Conservation (phyloP, 23 red algal genomes). For the Gracilaria caudata region DNA sequence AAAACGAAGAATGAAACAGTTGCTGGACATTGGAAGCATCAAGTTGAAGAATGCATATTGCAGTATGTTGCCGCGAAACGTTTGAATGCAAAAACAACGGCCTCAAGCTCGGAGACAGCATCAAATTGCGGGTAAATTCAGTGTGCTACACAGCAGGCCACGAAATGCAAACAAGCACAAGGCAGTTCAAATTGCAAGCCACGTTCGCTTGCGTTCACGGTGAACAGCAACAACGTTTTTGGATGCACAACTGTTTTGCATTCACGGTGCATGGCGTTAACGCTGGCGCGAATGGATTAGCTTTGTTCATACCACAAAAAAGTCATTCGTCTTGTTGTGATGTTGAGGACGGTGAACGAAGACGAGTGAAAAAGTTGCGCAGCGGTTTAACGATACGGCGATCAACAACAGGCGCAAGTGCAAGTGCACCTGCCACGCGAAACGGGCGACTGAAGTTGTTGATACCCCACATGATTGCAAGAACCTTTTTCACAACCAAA, state of each 20-base stretch:
- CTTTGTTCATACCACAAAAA: no score
- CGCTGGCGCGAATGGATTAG: no score
- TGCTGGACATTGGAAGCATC: no score
- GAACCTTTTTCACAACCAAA: no score
- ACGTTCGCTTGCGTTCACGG: no score
- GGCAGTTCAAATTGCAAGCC: no score
- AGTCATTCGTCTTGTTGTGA: not conserved
- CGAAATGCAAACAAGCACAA: no score
- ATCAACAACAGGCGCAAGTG: conserved; percentile 87
- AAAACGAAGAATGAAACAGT: no score
- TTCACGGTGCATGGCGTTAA: not conserved
- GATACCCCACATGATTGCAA: conserved; percentile 93
- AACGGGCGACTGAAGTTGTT: conserved; percentile 98
- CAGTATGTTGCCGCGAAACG: not conserved
- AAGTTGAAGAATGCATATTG: no score
- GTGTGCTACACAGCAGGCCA: no score
- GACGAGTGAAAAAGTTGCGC: conserved; percentile 7
- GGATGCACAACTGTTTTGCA: not conserved
- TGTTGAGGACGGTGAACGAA: not conserved
- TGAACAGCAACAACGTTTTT: no score
- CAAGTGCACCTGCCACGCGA: conserved; percentile 88
- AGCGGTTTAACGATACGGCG: conserved; percentile 82
- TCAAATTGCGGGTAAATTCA: not conserved
- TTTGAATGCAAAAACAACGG: not conserved
- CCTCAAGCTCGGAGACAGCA: not conserved